Evolutionary conservation across 306 rosid genomes (phyloP).

Genomic region (Gleditsia sinensis): DNA sequence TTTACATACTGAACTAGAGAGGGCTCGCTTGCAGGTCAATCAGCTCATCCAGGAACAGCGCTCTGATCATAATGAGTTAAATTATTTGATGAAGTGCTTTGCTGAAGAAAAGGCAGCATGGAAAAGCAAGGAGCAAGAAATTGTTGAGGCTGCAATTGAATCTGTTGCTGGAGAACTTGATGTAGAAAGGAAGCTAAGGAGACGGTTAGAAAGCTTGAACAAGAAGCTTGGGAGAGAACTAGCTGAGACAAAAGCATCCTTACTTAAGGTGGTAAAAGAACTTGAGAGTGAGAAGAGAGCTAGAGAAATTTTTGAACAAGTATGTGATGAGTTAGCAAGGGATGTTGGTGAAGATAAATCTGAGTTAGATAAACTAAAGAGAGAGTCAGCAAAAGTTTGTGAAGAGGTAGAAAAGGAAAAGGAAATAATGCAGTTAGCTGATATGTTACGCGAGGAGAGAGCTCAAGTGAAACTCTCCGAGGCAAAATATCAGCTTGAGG

Average conservation of each 20-base stretch:
- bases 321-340: conserved; percentile 79
- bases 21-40: conserved; percentile 91
- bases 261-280: conserved; percentile 79
- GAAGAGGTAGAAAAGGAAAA: conserved; percentile 78
- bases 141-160: conserved; percentile 96
- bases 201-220: conserved; percentile 88
- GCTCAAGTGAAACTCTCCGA: conserved; percentile 74
- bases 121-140: conserved; percentile 82
- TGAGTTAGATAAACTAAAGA: conserved; percentile 59
- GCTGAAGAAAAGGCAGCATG: conserved; percentile 95
- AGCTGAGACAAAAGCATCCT: conserved; percentile 85
- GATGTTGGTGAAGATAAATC: conserved; percentile 71
- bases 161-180: conserved; percentile 90
- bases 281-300: conserved; percentile 94
- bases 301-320: conserved; percentile 87
- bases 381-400: conserved; percentile 56
- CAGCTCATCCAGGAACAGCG: conserved; percentile 92
- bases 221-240: conserved; percentile 93
- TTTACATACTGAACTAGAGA: conserved; percentile 89
- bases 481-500: conserved; percentile 76
- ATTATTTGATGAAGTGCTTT: conserved; percentile 82
- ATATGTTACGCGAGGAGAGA: conserved; percentile 69
- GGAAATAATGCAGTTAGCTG: conserved; percentile 74
- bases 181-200: conserved; percentile 82
- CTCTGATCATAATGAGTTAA: conserved; percentile 74